These are phyloP conservation scores for Sparassis latifolia DNA, from an alignment of 1,284 basidiomycete genomes.

Conservation along the genomic window DNA sequence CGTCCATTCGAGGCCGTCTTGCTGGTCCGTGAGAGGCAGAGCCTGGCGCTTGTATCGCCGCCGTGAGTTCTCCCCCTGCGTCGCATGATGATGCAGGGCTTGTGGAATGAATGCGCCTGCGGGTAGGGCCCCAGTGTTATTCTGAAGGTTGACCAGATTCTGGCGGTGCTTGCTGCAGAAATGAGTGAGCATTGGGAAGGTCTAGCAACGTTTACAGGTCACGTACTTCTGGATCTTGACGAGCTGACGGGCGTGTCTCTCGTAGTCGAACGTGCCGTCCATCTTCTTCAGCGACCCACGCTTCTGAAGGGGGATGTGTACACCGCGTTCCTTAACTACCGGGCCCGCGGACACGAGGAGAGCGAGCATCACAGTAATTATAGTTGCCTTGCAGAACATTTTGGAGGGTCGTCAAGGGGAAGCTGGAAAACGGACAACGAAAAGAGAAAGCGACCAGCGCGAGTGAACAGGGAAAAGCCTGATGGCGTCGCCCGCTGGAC, in stretches of 20 bases:
- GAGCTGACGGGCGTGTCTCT: slow-evolving; percentile 2
- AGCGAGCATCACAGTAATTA: slow-evolving; percentile 5
- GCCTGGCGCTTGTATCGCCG: slow-evolving; percentile 3
- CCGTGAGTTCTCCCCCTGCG: background rate
- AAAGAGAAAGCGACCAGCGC: no score
- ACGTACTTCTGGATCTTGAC: slow-evolving; percentile 11
- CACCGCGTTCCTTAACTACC: slow-evolving; percentile 6
- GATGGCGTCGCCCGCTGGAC: no score
- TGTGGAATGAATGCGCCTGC: slow-evolving; percentile 7
- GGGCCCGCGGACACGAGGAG: slow-evolving; percentile 10
- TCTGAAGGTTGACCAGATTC: slow-evolving; percentile 15
- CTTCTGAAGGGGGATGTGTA: slow-evolving; percentile 9
- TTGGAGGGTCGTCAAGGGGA: background rate
- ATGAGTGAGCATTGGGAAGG: background rate
- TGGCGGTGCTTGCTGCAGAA: slow-evolving; percentile 9
- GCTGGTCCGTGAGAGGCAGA: slow-evolving; percentile 10
- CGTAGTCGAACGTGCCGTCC: slow-evolving; percentile 14
- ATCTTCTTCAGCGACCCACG: slow-evolving; percentile 7
- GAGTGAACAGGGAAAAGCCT: no score
- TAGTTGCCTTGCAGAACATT: slow-evolving; percentile 10
- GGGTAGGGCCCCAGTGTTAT: slow-evolving; percentile 11
- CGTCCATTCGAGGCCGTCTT: slow-evolving; percentile 11
- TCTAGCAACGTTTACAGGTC: background rate
- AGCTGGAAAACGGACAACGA: background rate
- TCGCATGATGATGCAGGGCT: slow-evolving; percentile 1